Evolutionary conservation across 2,329 filamentous ascomycete species (phyloP).

Genomic region (Colletotrichum trifolii): DNA sequence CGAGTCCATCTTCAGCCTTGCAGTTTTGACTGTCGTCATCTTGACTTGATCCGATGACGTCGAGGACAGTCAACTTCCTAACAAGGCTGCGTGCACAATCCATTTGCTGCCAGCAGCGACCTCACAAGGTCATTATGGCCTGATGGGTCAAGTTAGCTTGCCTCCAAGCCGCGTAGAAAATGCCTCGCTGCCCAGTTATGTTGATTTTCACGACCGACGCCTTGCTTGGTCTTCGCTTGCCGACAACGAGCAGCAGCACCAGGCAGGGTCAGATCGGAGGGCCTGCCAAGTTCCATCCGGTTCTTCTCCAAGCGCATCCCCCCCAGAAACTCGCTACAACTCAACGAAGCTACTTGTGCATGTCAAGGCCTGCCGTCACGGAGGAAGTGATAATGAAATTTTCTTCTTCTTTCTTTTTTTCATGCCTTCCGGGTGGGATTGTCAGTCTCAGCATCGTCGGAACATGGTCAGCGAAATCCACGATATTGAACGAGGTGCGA

Average conservation of each 20-base stretch:
- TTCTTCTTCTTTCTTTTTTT: not conserved
- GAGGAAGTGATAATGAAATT: conserved; percentile 28
- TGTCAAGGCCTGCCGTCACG: conserved; percentile 2
- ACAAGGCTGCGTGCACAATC: not conserved
- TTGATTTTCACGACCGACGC: too few species aligned
- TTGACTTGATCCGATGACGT: not conserved
- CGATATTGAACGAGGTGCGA: conserved; percentile 18
- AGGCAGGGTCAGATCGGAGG: not conserved
- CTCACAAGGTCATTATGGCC: conserved; percentile 1
- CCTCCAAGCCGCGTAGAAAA: not conserved
- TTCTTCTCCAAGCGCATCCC: not conserved
- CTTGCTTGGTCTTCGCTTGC: not conserved
- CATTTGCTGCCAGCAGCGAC: not conserved
- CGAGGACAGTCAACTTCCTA: not conserved
- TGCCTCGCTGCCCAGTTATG: not conserved
- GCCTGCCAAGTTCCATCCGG: not conserved
- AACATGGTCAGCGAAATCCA: conserved; percentile 10
- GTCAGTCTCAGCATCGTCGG: not conserved
- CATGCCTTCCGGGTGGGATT: conserved; percentile 2
- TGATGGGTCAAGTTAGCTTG: not conserved
- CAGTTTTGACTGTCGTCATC: too few species aligned
- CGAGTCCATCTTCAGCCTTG: not conserved
- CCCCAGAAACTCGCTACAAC: not conserved
- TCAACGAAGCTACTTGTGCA: not conserved
- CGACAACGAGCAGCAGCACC: not conserved